Base-by-base conservation (phyloP, 1,139 yeast genomes). In the Yamadazyma friedrichii region DNA sequence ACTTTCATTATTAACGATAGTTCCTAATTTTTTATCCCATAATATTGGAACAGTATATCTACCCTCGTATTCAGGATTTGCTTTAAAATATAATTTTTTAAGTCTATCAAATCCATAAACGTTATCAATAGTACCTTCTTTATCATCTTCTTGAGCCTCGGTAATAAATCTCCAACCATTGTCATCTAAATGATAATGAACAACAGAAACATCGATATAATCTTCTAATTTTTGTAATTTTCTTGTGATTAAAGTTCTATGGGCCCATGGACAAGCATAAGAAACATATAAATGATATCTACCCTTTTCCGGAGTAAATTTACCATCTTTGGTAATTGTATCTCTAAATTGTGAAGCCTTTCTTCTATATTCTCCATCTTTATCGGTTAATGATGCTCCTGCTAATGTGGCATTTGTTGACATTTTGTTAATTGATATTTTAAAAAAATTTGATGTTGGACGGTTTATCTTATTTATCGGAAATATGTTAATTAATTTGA, bases 191-290 rank as follows among this genome's bases (percentile, higher is more conserved):
- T 80, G 82, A 91, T 96, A 89, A 59, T 88, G 94, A 13, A 89
- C 97, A 39, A 88, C 86, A 10, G 91, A 80, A 25, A 86, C 76
- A 2, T 81, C 78, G 45, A 83, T 79, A 29, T 76, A 56, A 15
- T 76, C 73, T 8, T 77, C 65, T 49, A 93, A 71, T 2, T 96
- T 96, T 66, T 89, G 89, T 50, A 91, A 71, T n/a, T 74, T 64
- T 40, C 97, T 69, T 6, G 84, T 74, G 44, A 89, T 83, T 50
- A 91, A 69, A 0, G 94, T 80, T 48, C 98, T 77, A 58, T 88
- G 96, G 1, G 98, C 98, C 88, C 96, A 91, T 3, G 98, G 98
- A 64, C 98, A 91, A 1, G 96, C 96, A 40, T 72, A 68, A 1
- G 94, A 84, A 15, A 89, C 95, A 55, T 88, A 91, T 45, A 91